phyloP scores from a whole-genome alignment of 2,329 filamentous ascomycete genomes.

The Fusarium nelsonii region DNA sequence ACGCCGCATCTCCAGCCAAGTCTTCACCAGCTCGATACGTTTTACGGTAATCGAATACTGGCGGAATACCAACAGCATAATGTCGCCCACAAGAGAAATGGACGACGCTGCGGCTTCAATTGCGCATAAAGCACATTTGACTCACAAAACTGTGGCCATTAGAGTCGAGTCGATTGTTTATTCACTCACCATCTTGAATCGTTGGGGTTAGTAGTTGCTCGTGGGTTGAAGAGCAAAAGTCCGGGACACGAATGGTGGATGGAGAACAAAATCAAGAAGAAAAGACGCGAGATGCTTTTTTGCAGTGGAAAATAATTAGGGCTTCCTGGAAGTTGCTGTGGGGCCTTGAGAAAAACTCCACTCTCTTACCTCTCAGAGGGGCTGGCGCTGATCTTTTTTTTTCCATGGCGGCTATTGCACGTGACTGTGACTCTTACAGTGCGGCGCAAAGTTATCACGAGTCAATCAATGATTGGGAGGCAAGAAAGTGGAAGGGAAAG shows the following conservation, averaged over 20 bases:
- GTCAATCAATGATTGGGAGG: conserved; percentile 20
- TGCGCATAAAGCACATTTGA: conserved; percentile 52
- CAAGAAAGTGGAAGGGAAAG: neutral
- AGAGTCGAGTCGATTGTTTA: conserved; percentile 51
- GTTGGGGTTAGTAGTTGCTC: conserved; percentile 54
- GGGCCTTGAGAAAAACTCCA: neutral
- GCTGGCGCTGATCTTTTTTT: conserved; percentile 6
- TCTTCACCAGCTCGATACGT: conserved; percentile 63
- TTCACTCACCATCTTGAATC: conserved; percentile 59
- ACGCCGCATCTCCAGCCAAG: conserved; percentile 72
- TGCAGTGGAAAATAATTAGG: conserved; percentile 55
- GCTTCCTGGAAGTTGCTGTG: conserved; percentile 45
- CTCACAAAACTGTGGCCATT: conserved; percentile 56
- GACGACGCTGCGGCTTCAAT: conserved; percentile 53
- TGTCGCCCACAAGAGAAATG: conserved; percentile 34
- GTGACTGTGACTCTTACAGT: conserved; percentile 34
- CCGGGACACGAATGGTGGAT: conserved; percentile 49
- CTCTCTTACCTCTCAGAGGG: conserved; percentile 1
- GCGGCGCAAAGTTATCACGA: conserved; percentile 28
- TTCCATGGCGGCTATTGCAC: conserved; percentile 12
- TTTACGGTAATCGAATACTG: conserved; percentile 43
- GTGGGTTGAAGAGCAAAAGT: conserved; percentile 53
- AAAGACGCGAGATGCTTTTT: conserved; percentile 42
- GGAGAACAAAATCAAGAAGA: conserved; percentile 49
- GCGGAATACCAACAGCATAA: conserved; percentile 53